Evolutionary conservation across 768 basidiomycete species (phyloP).

Genomic region (Boletus tylopilopsis): DNA sequence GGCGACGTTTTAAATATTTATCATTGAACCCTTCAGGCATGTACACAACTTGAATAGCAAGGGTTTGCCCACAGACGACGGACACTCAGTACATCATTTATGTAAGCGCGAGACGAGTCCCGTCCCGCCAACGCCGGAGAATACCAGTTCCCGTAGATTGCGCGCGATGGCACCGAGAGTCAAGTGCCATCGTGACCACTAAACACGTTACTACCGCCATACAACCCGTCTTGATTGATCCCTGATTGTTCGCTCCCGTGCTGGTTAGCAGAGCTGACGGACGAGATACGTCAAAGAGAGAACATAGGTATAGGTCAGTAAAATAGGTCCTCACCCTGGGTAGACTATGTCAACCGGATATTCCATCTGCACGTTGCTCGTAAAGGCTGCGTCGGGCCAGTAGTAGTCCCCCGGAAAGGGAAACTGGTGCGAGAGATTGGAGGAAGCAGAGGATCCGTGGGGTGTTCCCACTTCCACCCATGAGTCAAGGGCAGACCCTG

Average conservation of each 20-base stretch:
- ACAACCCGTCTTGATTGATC: constrained; percentile 4
- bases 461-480: constrained; percentile 6
- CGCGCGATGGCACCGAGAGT: not conserved
- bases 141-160: not conserved
- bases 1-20: too few species aligned
- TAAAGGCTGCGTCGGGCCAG: not conserved
- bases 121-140: not conserved
- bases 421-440: not conserved
- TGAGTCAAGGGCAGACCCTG: not conserved
- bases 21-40: constrained; percentile 5
- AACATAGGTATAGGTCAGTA: not conserved
- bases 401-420: not conserved
- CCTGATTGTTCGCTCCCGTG: constrained; percentile 10
- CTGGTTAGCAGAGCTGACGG: constrained; percentile 3
- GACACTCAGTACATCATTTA: constrained; percentile 1
- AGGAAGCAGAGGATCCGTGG: constrained; percentile 1
- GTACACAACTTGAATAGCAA: not conserved
- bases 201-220: constrained; percentile 10
- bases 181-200: constrained; percentile 8
- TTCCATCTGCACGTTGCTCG: not conserved
- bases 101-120: constrained; percentile 1
- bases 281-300: constrained; percentile 2
- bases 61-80: not conserved
- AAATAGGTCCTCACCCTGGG: constrained; percentile 6
- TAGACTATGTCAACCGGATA: constrained; percentile 6